Percentiles rank a stretch among this genome's conserved stretches.
Conservation (phyloP, 83 land plant genomes). For the Diphasiastrum complanatum region DNA sequence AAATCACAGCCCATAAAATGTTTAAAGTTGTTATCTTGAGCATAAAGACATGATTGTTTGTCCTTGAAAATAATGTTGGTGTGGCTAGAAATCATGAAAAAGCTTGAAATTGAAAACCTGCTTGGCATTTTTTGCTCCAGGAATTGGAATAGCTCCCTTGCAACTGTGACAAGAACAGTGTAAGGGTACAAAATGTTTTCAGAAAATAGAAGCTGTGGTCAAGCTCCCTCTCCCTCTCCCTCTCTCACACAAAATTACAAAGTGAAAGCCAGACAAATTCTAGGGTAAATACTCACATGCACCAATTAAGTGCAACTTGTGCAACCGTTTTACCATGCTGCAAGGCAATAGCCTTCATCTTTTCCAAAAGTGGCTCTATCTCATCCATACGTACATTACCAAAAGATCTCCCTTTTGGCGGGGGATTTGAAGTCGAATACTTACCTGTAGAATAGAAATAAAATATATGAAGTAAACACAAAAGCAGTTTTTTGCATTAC, state of each 20-base stretch:
- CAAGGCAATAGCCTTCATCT: constrained; percentile 8
- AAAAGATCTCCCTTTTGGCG: constrained; percentile 11
- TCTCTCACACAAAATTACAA: background rate
- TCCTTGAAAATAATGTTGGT: too few species aligned
- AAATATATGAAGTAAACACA: background rate
- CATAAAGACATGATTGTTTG: too few species aligned
- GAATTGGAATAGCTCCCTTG: constrained; percentile 22
- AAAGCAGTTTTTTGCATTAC: background rate
- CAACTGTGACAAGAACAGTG: constrained; percentile 1
- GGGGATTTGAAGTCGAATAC: constrained; percentile 9
- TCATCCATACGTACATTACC: constrained; percentile 12
- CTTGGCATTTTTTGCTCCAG: constrained; percentile 20
- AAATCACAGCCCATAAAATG: too few species aligned
- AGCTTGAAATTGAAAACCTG: too few species aligned
- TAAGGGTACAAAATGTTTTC: background rate
- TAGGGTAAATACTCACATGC: background rate
- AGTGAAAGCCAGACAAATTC: background rate
- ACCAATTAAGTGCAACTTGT: constrained; percentile 21
- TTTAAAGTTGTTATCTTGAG: too few species aligned
- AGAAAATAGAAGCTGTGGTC: too few species aligned
- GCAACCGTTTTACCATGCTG: constrained; percentile 8
- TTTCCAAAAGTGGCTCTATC: constrained; percentile 13
- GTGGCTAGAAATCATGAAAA: too few species aligned
- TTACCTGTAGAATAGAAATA: constrained; percentile 14
- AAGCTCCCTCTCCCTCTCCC: too few species aligned